Evolutionary conservation across 139 green algal species (phyloP), one percentile per base, ranked within the genome.

Genomic region (Tetratostichococcus sp.): DNA sequence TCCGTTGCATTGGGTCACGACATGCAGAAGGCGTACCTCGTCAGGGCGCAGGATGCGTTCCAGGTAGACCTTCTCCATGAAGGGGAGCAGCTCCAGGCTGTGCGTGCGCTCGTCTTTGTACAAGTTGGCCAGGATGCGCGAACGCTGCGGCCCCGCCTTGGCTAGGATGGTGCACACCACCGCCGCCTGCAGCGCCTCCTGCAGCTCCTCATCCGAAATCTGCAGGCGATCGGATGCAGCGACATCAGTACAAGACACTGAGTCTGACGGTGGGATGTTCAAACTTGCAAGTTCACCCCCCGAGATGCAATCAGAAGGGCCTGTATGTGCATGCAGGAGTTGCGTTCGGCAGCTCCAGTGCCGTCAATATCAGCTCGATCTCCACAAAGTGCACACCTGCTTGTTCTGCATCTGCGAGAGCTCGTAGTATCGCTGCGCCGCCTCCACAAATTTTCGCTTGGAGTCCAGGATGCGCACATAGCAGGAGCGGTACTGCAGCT

Each of bases 401-500:
- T 62, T 25, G 43, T 75, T 72, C 28, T 78, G 75, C 17, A 82
- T 58, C 78, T 95, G 89, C 35, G 77, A 87, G 2, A 97, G 81
- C 59, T 96, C 93, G 75, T 97, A 97, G 88, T 96, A 98, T 25
- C 88, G 84, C 17, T 88, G 77, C 14, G 91, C 90, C 1, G 94
- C 93, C 71, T 98, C 93, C 65, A 97, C 79, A 80, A 98, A 99
- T 69, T 88, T 89, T 25, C 96, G 81, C 85, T 98, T 99, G 72
- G 88, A 84, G 80, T 99, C 95, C 35, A 98, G 84, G 67, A 99
- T 94, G 75, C 93, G 87, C 1, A 94, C 95, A 75, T 98, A 97
- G 86, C 94, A 97, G 30, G 82, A 88, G 84, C 96, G 97, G 89
- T 99, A 99, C 85, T 97, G 91, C 79, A 98, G 89, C 83, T 95